These are phyloP conservation scores for Forsythia viridissima DNA, from an alignment of 257 asterid genomes.

Conservation along the genomic window DNA sequence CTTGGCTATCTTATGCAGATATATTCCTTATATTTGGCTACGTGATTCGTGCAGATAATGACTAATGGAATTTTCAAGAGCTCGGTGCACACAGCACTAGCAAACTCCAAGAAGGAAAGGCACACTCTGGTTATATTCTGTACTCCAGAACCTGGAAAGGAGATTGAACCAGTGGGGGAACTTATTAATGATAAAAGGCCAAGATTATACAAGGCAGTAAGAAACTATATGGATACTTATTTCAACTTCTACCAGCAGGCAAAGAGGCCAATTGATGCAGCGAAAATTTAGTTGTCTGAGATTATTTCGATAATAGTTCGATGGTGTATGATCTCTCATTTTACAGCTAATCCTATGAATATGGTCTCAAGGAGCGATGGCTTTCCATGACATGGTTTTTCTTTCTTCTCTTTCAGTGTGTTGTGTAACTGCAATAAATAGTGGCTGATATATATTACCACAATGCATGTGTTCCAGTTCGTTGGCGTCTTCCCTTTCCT, in stretches of 20 bases:
- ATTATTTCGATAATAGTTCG: too few relatives aligned
- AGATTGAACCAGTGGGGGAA: constrained; percentile 52
- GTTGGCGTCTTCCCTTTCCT: too few relatives aligned
- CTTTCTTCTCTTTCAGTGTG: too few relatives aligned
- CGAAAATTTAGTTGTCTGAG: constrained; percentile 33
- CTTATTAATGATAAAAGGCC: constrained; percentile 47
- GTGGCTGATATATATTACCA: too few relatives aligned
- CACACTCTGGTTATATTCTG: constrained; percentile 50
- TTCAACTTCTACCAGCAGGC: constrained; percentile 53
- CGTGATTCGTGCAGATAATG: constrained; percentile 48
- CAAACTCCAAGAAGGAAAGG: constrained; percentile 48
- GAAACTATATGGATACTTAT: constrained; percentile 30
- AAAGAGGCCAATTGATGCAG: constrained; percentile 54
- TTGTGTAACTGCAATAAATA: too few relatives aligned
- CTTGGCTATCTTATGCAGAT: neutral
- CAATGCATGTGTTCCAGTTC: too few relatives aligned
- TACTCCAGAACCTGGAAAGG: constrained; percentile 43
- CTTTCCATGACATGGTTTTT: too few relatives aligned
- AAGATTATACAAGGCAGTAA: constrained; percentile 38
- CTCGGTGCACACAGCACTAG: constrained; percentile 63
- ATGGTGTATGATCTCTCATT: too few relatives aligned
- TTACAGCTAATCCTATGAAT: too few relatives aligned
- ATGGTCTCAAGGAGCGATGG: too few relatives aligned
- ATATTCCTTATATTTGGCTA: neutral
- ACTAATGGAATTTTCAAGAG: constrained; percentile 62